A percentile compares a stretch with the other conserved stretches of the same genome.
Evolutionary conservation across 2,329 filamentous ascomycete species (phyloP).

Genomic region (Aspergillus pseudonomiae): DNA sequence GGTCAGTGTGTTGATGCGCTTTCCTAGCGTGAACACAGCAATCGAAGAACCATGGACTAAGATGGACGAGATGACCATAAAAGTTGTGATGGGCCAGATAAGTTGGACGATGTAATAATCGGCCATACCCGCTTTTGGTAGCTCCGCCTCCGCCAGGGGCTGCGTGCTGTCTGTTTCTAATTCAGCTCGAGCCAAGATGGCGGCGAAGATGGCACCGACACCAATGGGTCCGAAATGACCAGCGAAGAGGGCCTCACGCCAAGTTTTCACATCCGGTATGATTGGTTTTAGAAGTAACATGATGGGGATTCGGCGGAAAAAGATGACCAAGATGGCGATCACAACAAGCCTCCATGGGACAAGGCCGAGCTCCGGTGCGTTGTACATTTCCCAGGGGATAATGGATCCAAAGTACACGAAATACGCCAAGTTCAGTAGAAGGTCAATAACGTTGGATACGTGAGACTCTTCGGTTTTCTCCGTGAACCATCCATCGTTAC

Average conservation of each 20-base stretch:
- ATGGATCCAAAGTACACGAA: conserved; percentile 98
- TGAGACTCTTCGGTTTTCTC: conserved; percentile 98
- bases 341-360: conserved; percentile 90
- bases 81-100: conserved; percentile 95
- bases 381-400: conserved; percentile 93
- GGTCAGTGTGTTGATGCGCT: conserved; percentile 94
- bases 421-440: conserved; percentile 94
- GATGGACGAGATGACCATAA: conserved; percentile 92
- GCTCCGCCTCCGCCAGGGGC: conserved; percentile 67
- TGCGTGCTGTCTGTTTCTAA: conserved; percentile 76
- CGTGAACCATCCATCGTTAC: conserved; percentile 98
- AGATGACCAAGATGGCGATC: conserved; percentile 87
- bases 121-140: conserved; percentile 54
- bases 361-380: conserved; percentile 72
- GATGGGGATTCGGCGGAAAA: conserved; percentile 93
- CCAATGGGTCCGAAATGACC: conserved; percentile 98
- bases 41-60: conserved; percentile 97
- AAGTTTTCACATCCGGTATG: conserved; percentile 96
- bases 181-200: conserved; percentile 90
- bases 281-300: conserved; percentile 90
- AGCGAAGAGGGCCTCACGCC: conserved; percentile 94
- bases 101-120: conserved; percentile 75
- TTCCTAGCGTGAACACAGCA: conserved; percentile 95
- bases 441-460: conserved; percentile 98
- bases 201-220: conserved; percentile 93